Evolutionary conservation across 2,329 filamentous ascomycete genomes (phyloP).

Genomic region (Neofusicoccum kwambonambiense): DNA sequence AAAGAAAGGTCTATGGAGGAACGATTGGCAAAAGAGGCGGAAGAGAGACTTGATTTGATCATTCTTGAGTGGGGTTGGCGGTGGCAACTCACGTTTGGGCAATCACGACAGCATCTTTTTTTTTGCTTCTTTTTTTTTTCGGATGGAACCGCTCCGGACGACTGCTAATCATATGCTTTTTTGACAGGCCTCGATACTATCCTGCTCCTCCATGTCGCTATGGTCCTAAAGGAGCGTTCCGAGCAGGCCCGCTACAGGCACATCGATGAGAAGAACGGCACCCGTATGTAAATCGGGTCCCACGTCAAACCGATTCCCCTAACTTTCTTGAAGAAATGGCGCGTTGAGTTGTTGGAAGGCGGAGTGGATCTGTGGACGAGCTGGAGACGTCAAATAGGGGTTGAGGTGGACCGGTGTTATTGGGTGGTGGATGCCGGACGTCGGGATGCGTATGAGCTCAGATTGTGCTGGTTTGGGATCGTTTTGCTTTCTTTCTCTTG

Average conservation of each 20-base stretch:
- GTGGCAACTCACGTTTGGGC: slow-evolving; percentile 45
- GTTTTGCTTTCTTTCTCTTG: background rate
- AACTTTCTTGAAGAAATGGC: background rate
- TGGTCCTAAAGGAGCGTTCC: slow-evolving; percentile 76
- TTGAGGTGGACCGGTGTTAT: background rate
- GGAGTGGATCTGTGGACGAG: background rate
- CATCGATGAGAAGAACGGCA: slow-evolving; percentile 73
- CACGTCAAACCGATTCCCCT: background rate
- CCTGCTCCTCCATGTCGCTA: slow-evolving; percentile 68
- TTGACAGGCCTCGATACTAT: slow-evolving; percentile 51
- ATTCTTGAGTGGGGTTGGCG: background rate
- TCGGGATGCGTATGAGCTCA: background rate
- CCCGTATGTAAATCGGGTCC: background rate
- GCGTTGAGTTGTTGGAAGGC: background rate
- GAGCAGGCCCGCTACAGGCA: slow-evolving; percentile 75
- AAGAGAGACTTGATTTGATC: background rate
- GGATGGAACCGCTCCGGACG: background rate
- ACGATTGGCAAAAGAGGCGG: background rate
- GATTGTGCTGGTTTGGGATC: background rate
- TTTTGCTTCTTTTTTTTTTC: background rate
- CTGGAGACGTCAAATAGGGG: background rate
- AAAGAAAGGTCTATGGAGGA: background rate
- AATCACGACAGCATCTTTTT: background rate
- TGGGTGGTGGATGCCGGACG: background rate
- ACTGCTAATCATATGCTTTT: background rate